phyloP scores from a whole-genome alignment of 2,329 filamentous ascomycete genomes.

The Aspergillus oerlinghausenensis region DNA sequence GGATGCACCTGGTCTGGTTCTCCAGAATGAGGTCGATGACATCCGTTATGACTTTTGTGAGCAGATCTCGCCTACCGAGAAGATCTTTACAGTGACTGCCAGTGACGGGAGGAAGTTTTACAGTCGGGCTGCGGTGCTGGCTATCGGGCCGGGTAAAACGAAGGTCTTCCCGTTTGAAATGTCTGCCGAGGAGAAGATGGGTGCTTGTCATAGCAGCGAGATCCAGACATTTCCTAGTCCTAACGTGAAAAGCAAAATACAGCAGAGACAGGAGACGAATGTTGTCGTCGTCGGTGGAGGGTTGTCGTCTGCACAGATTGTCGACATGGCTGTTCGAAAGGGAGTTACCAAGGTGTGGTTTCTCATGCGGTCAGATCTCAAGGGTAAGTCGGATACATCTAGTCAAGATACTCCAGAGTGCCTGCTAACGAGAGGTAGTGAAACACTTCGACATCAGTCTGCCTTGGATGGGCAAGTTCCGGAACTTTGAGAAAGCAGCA shows the following conservation, averaged over 20 bases:
- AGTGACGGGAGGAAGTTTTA: slow-evolving; percentile 49
- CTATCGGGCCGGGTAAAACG: slow-evolving; percentile 63
- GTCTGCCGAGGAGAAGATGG: slow-evolving; percentile 39
- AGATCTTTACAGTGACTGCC: slow-evolving; percentile 63
- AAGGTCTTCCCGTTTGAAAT: slow-evolving; percentile 46
- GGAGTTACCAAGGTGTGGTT: slow-evolving; percentile 67
- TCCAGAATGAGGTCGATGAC: slow-evolving; percentile 56
- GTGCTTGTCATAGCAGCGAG: slow-evolving; percentile 61
- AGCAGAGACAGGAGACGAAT: slow-evolving; percentile 50
- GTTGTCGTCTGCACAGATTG: slow-evolving; percentile 69
- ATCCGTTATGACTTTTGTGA: slow-evolving; percentile 55
- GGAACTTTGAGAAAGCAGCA: slow-evolving; percentile 68
- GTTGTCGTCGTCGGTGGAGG: slow-evolving; percentile 71
- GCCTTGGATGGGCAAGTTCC: slow-evolving; percentile 77
- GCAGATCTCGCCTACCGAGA: slow-evolving; percentile 42
- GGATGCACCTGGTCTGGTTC: slow-evolving; percentile 48
- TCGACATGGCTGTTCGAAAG: slow-evolving; percentile 60
- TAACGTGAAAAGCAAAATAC: slow-evolving; percentile 51
- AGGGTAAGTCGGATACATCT: slow-evolving; percentile 34
- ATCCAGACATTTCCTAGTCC: slow-evolving; percentile 56
- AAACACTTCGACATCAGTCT: slow-evolving; percentile 77
- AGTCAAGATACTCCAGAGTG: background rate
- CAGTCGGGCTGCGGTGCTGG: slow-evolving; percentile 62
- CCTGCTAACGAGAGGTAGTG: slow-evolving; percentile 34
- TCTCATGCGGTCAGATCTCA: slow-evolving; percentile 56